phyloP scores from a whole-genome alignment of 768 basidiomycete genomes.

The Suillus hirtellus region DNA sequence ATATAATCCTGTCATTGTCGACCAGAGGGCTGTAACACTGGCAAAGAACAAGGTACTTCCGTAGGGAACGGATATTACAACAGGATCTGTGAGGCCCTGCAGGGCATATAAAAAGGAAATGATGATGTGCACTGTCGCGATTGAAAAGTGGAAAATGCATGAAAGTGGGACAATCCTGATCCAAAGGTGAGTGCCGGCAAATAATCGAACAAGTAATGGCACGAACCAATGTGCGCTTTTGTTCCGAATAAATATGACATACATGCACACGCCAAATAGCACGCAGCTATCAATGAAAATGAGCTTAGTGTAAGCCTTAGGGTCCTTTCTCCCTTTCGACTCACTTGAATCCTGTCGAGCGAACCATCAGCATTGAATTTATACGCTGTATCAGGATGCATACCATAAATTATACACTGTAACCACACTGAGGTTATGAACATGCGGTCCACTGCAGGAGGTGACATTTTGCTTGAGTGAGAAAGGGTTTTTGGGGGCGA shows the following conservation, averaged over 20 bases:
- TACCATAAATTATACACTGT: slow-evolving; percentile 11
- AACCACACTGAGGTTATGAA: slow-evolving; percentile 9
- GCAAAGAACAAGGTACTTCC: background rate
- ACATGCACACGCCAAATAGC: slow-evolving; percentile 10
- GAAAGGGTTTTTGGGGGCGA: background rate
- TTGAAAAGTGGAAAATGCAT: background rate
- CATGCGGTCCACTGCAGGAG: slow-evolving; percentile 6
- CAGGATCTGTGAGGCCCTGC: background rate
- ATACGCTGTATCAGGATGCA: background rate
- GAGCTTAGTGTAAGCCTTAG: background rate
- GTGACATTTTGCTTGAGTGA: background rate
- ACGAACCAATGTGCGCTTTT: slow-evolving; percentile 8
- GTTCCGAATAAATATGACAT: background rate
- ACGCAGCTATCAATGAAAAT: slow-evolving; percentile 5
- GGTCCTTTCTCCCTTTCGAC: background rate
- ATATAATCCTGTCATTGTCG: background rate
- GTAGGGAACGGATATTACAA: background rate
- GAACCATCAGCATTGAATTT: background rate
- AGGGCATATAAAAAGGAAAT: background rate
- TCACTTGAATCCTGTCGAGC: slow-evolving; percentile 9
- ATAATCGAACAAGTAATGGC: background rate
- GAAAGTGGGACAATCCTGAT: slow-evolving; percentile 4
- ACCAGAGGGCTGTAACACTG: background rate
- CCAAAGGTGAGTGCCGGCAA: background rate
- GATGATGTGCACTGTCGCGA: background rate